Evolutionary conservation across 139 green algal genomes (phyloP).

Genomic region (Chlorella ohadii): DNA sequence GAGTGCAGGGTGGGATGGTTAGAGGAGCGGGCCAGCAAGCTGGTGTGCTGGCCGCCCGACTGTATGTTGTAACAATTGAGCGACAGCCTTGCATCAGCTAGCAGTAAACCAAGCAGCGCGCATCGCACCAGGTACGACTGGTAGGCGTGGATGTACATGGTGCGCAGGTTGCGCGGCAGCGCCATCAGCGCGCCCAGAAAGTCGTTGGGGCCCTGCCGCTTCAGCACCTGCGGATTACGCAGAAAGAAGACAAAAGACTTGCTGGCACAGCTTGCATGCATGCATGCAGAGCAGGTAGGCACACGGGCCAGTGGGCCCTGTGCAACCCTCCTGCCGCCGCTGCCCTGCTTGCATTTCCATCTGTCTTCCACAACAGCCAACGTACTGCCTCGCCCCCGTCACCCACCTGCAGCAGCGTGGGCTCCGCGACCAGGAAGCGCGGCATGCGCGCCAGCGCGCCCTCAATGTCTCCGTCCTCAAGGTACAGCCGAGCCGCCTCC

Average conservation of each 20-base stretch:
- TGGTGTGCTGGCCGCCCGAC: too few species aligned
- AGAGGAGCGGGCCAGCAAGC: too few species aligned
- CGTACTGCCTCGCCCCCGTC: background rate
- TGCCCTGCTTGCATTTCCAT: background rate
- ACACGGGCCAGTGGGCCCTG: too few species aligned
- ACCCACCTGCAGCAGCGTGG: conserved; percentile 61
- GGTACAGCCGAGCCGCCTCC: conserved; percentile 45
- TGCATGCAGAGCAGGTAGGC: too few species aligned
- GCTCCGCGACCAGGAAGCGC: conserved; percentile 64
- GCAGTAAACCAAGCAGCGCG: background rate
- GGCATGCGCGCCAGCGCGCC: conserved; percentile 69
- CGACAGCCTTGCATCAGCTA: too few species aligned
- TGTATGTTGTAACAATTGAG: too few species aligned
- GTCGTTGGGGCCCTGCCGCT: conserved; percentile 27
- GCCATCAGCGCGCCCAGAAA: conserved; percentile 48
- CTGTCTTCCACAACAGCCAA: background rate
- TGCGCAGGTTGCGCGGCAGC: conserved; percentile 84
- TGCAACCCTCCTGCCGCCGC: background rate
- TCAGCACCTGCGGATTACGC: conserved; percentile 35
- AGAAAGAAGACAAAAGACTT: too few species aligned
- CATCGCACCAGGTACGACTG: conserved; percentile 81
- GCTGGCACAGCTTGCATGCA: too few species aligned
- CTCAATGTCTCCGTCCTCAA: conserved; percentile 48
- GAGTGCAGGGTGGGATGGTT: background rate
- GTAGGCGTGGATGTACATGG: conserved; percentile 96